Evolutionary conservation across 202 grass and related monocot species (phyloP), one percentile per base, ranked within the genome.

Genomic region (Bolboschoenoplectus hybrid): DNA sequence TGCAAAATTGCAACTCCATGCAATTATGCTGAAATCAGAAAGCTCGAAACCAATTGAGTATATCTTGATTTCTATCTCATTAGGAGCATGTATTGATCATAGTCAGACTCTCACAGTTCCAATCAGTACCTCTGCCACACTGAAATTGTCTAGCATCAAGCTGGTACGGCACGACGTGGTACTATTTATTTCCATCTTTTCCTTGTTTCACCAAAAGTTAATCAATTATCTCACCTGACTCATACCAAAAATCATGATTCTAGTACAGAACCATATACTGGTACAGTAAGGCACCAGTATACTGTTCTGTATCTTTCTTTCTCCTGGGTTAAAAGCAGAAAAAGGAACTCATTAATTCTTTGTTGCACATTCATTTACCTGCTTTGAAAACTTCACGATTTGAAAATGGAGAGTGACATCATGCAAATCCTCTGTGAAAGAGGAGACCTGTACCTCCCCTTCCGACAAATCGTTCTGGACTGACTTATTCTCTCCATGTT

Each of bases 341-440:
- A 5, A 66, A 34, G 40, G 6, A 70, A 44, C 40, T 45, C 39
- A 19, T 0, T 39, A 43, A 19, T 81, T 60, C 36, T 46, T 61
- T 81, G n/a, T 81, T 57, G 53, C 53, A 34, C 8, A 26, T 36
- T 55, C 49, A 76, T 76, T 45, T 88, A 97, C 95, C 95, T 97
- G 95, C 64, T 93, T 97, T 47, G 86, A 77, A 40, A 97, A 78
- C 86, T 68, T 92, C 77, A 97, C 85, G 45, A 97, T 94, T 89
- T 94, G 91, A 88, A 97, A 97, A 88, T 94, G 86, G 49, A 97
- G 77, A 1, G 71, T 89, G 52, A 87, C 85, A 9, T 94, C 92
- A 66, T 94, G 95, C 70, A 97, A 88, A 78, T 97, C 88, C 85
- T 94, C 95, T 1, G 91, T 94, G 89, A 97, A 97, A 84, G 88